Evolutionary conservation across 2,329 filamentous ascomycete species (phyloP).

Genomic region (Penicillium digitatum): DNA sequence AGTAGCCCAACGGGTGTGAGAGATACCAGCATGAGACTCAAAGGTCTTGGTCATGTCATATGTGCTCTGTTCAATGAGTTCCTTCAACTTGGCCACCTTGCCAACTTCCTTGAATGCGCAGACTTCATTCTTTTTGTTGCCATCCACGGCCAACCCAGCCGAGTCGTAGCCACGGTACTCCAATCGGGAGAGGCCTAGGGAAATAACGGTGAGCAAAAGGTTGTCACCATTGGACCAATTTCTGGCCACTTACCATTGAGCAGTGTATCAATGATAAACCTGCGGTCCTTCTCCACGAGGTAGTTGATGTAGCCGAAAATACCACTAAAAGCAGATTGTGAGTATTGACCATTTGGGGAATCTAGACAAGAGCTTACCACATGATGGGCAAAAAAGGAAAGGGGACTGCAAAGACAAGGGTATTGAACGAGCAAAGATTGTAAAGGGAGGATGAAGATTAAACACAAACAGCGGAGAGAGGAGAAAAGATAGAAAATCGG

Average conservation of each 20-base stretch:
- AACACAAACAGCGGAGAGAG: not conserved
- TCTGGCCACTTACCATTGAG: conserved; percentile 67
- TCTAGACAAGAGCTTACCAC: conserved; percentile 30
- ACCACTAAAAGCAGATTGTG: conserved; percentile 27
- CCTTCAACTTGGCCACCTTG: conserved; percentile 95
- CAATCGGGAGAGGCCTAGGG: conserved; percentile 79
- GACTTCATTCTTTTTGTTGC: conserved; percentile 98
- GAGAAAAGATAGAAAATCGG: not conserved
- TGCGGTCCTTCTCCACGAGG: conserved; percentile 96
- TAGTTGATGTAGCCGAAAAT: conserved; percentile 96
- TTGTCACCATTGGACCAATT: too few species aligned
- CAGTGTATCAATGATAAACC: conserved; percentile 91
- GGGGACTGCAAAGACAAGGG: not conserved
- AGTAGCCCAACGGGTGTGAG: conserved; percentile 98
- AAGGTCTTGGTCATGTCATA: conserved; percentile 89
- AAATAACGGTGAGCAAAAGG: conserved; percentile 8
- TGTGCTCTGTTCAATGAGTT: conserved; percentile 79
- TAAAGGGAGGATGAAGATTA: conserved; percentile 2
- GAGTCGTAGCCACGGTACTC: conserved; percentile 99
- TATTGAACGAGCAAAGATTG: not conserved
- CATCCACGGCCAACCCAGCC: conserved; percentile 90
- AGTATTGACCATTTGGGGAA: conserved; percentile 8
- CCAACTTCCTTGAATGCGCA: conserved; percentile 98
- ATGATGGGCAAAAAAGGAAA: conserved; percentile 25
- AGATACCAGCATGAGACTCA: conserved; percentile 96